A percentile compares a stretch with the other conserved stretches of the same genome.
These are phyloP conservation scores for Bromus sterilis DNA, from an alignment of 176 grass and related monocot genomes.

Conservation along the genomic window DNA sequence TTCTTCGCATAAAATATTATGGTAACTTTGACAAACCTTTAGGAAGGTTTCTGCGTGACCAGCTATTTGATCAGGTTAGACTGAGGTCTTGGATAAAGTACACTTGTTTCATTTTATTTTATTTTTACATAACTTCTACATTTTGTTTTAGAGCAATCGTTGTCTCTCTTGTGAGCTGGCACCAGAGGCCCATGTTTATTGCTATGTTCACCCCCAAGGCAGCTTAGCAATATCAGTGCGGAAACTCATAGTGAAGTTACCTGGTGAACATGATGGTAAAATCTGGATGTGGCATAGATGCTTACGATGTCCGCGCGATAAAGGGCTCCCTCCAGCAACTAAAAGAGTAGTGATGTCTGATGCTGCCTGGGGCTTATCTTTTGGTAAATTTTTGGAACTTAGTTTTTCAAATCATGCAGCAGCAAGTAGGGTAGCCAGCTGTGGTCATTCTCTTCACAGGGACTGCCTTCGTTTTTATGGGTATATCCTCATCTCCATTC, in stretches of 20 bases:
- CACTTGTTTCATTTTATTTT: not conserved
- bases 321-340: conserved; percentile 79
- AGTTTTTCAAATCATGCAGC: conserved; percentile 99
- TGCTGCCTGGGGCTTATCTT: conserved; percentile 96
- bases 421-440: conserved; percentile 96
- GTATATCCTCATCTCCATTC: conserved; percentile 41
- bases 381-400: conserved; percentile 99
- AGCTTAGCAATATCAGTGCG: conserved; percentile 93
- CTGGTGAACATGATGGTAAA: conserved; percentile 74
- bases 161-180: conserved; percentile 81
- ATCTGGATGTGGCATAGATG: conserved; percentile 99
- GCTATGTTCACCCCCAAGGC: conserved; percentile 91
- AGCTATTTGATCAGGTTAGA: conserved; percentile 97
- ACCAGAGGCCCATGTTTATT: conserved; percentile 90
- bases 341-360: conserved; percentile 99
- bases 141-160: conserved; percentile 57
- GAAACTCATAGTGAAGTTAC: conserved; percentile 57
- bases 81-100: not conserved
- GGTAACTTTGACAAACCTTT: conserved; percentile 85
- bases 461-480: conserved; percentile 98
- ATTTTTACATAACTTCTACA: conserved; percentile 11
- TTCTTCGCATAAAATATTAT: conserved; percentile 98
- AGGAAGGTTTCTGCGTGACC: conserved; percentile 83
- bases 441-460: conserved; percentile 97
- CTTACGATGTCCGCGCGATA: conserved; percentile 63